Evolutionary conservation across 148 eudicot species (phyloP), one percentile per base, ranked within the genome.

Genomic region (Pharnaceum exiguum): DNA sequence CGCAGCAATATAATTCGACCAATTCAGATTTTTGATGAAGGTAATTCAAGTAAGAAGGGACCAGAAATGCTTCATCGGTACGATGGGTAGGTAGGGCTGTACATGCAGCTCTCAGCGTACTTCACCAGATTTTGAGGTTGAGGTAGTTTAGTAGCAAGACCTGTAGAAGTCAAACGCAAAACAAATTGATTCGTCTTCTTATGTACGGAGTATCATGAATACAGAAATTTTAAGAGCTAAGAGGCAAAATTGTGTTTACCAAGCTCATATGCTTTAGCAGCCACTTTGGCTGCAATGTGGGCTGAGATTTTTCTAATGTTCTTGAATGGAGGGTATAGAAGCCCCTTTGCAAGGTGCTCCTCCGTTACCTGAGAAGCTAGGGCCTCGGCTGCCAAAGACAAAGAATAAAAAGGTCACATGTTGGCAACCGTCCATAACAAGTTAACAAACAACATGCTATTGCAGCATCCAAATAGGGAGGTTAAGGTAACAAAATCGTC

Each of bases 301-400:
- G 99, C 96, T 16, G 99, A 93, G 59, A 93, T 93, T 67, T 85
- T 93, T 68, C 99, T 71, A 71, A 93, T 93, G 72, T 83, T 66
- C 6, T 73, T 75, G 26, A 93, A 88, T 10, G 96, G 96, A 5
- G 96, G 99, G 66, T 82, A 93, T 54, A 88, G 59, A 55, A 88
- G 95, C 30, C 99, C 99, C 60, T 88, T 83, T 39, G 76, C 83
- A 35, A 85, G 76, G 66, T 88, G 82, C 67, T 83, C 96, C 32
- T 81, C 84, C 11, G 83, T 65, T 62, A 88, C 99, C 67, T 88
- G 75, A 32, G 76, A 71, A 10, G 99, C 99, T 24, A 93, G 70
- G 62, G 96, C 90, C 68, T 88, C 99, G 61, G 96, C 99, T 93
- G 91, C 63, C n/a, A n/a, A n/a, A n/a, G n/a, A 69, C 49, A 67